Base-by-base conservation (phyloP, 306 rosid genomes). In the Vicia faba region DNA sequence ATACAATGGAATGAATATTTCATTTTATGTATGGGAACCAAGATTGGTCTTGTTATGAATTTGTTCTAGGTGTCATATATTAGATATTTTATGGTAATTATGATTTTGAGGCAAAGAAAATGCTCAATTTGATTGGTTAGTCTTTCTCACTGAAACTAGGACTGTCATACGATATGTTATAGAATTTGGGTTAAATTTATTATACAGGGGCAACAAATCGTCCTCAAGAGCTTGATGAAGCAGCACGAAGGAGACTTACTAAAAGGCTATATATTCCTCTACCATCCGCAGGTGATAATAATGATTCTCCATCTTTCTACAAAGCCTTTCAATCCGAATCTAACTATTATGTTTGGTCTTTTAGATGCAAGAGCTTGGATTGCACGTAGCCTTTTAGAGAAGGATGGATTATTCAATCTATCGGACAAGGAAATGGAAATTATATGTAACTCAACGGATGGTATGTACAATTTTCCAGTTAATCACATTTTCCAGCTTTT, bases 171-270 rank as follows among this genome's bases (percentile, higher is more conserved):
- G 65, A 19, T 63, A 19, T 63, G 60, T 64, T 38, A 72, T 39
- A 68, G 11, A 49, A 29, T 48, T 65, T 74, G 45, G 49, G 40
- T 81, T 33, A 28, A 51, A 61, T 59, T 78, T 69, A 51, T 78
- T 69, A 56, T 59, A 33, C 82, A 93, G 97, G 97, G 63, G 99
- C 99, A 53, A 90, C 97, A 41, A 93, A 93, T 76, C 91, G 96
- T 62, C 97, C 99, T 40, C 95, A 90, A 72, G 99, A 90, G 75
- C 97, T 90, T 57, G 99, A 90, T 79, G 99, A 88, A 85, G 99
- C 95, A 56, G 99, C 99, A 48, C 83, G 97, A 59, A 86, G 99
- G 84, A 88, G 95, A 65, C 99, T 90, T 50, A 80, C 95, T 20
- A 93, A 90, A 80, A 76, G 99, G 73, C 96, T 90, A 8, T 90